A percentile compares a stretch with the other conserved stretches of the same genome.
These are phyloP conservation scores for Coleophoma crateriformis DNA, from an alignment of 2,329 filamentous ascomycete genomes.

Conservation along the genomic window DNA sequence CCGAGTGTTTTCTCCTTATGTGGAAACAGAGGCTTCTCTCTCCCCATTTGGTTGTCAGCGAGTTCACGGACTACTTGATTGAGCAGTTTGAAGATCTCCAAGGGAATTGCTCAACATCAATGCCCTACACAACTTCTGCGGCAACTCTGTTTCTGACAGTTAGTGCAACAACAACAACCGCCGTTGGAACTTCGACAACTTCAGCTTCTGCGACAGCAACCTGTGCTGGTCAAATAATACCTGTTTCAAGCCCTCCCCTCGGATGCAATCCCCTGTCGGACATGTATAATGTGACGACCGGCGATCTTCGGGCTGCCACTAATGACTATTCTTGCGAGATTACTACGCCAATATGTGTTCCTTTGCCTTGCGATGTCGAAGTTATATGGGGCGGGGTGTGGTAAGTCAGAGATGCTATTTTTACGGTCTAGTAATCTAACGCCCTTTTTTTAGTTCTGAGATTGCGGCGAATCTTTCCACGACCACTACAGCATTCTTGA, in stretches of 20 bases:
- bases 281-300: constrained; percentile 11
- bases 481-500: constrained; percentile 4
- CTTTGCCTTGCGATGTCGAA: constrained; percentile 11
- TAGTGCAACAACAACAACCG: constrained; percentile 2
- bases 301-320: constrained; percentile 8
- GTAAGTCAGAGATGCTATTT: too few species aligned
- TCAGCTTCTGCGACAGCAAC: constrained; percentile 8
- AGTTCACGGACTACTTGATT: constrained; percentile 13
- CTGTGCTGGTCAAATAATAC: constrained; percentile 12
- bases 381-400: constrained; percentile 3
- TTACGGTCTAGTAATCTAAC: too few species aligned
- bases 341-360: constrained; percentile 7
- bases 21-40: constrained; percentile 11
- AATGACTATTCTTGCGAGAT: constrained; percentile 8
- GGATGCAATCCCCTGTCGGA: constrained; percentile 11
- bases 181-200: constrained; percentile 1
- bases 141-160: constrained; percentile 4
- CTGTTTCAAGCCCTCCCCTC: not conserved
- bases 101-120: constrained; percentile 10
- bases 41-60: constrained; percentile 9
- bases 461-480: not conserved
- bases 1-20: constrained; percentile 15
- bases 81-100: constrained; percentile 14
- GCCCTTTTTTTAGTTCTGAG: too few species aligned
- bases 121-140: constrained; percentile 9